Evolutionary conservation across 768 basidiomycete genomes (phyloP).

Genomic region (Trametes gibbosa): DNA sequence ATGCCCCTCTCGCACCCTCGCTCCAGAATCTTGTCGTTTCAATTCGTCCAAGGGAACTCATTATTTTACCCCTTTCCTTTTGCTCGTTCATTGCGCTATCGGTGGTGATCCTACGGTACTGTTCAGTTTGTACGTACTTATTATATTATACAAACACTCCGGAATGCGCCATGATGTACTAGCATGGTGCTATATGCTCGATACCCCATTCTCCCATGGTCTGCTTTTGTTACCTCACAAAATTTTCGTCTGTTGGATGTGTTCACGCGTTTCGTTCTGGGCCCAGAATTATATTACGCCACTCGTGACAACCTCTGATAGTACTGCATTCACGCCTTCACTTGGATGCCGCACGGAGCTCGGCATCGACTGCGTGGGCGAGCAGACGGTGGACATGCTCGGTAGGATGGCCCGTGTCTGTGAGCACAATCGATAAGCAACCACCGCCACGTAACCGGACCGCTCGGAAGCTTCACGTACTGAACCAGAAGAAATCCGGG

Average conservation of each 20-base stretch:
- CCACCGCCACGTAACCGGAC: background rate
- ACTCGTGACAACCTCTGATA: no score
- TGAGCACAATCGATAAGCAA: background rate
- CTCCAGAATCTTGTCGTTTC: background rate
- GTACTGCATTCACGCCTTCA: background rate
- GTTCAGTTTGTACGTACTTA: constrained; percentile 15
- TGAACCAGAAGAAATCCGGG: constrained; percentile 52
- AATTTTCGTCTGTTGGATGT: no score
- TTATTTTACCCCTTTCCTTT: background rate
- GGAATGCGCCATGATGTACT: background rate
- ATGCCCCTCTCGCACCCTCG: constrained; percentile 10
- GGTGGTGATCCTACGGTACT: constrained; percentile 14
- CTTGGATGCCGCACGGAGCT: constrained; percentile 28
- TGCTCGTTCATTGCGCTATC: constrained; percentile 2
- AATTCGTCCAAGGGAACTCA: background rate
- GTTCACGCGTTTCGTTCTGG: no score
- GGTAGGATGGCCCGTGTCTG: constrained; percentile 52
- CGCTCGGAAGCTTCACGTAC: constrained; percentile 32
- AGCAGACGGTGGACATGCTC: constrained; percentile 46
- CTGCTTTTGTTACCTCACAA: no score
- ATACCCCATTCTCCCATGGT: background rate
- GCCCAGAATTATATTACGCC: no score
- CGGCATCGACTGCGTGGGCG: constrained; percentile 41
- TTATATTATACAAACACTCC: constrained; percentile 14
- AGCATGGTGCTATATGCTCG: constrained; percentile 9